Evolutionary conservation across 2,329 filamentous ascomycete genomes (phyloP).

Genomic region (Diaporthe citrichinensis): DNA sequence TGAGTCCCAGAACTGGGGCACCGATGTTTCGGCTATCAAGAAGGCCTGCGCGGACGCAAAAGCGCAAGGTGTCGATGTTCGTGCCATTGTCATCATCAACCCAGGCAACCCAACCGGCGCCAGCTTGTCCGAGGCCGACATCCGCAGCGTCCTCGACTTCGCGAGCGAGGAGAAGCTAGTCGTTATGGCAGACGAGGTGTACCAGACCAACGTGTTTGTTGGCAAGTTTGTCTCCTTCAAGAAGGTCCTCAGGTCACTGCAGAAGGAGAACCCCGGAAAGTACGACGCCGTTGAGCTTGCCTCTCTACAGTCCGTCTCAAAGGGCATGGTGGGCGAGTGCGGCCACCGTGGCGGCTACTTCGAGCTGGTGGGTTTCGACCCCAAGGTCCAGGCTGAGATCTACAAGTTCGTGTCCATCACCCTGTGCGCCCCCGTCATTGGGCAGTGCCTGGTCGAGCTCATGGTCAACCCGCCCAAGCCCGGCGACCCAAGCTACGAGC

Average conservation of each 20-base stretch:
- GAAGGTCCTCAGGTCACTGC: slow-evolving; percentile 84
- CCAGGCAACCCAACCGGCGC: slow-evolving; percentile 97
- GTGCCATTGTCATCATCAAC: slow-evolving; percentile 97
- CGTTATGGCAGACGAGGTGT: slow-evolving; percentile 95
- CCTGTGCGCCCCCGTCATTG: slow-evolving; percentile 94
- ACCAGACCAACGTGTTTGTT: slow-evolving; percentile 98
- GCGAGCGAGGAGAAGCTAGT: slow-evolving; percentile 89
- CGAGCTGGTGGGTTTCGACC: slow-evolving; percentile 91
- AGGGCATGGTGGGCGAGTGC: slow-evolving; percentile 99
- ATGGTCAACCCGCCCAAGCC: slow-evolving; percentile 95
- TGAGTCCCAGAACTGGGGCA: slow-evolving; percentile 89
- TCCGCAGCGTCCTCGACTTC: slow-evolving; percentile 88
- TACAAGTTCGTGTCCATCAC: slow-evolving; percentile 99
- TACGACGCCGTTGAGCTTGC: slow-evolving; percentile 91
- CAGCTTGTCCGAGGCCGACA: slow-evolving; percentile 82
- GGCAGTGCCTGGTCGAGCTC: slow-evolving; percentile 95
- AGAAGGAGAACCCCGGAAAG: slow-evolving; percentile 79
- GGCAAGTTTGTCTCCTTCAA: slow-evolving; percentile 98
- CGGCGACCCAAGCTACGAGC: slow-evolving; percentile 86
- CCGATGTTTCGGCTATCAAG: slow-evolving; percentile 84
- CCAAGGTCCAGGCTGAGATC: slow-evolving; percentile 89
- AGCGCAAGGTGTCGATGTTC: slow-evolving; percentile 84
- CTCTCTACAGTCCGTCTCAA: slow-evolving; percentile 93
- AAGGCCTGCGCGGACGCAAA: slow-evolving; percentile 81
- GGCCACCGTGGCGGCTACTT: slow-evolving; percentile 98